These are phyloP conservation scores for Osmanthus fragrans DNA, from an alignment of 257 asterid species.

Conservation along the genomic window DNA sequence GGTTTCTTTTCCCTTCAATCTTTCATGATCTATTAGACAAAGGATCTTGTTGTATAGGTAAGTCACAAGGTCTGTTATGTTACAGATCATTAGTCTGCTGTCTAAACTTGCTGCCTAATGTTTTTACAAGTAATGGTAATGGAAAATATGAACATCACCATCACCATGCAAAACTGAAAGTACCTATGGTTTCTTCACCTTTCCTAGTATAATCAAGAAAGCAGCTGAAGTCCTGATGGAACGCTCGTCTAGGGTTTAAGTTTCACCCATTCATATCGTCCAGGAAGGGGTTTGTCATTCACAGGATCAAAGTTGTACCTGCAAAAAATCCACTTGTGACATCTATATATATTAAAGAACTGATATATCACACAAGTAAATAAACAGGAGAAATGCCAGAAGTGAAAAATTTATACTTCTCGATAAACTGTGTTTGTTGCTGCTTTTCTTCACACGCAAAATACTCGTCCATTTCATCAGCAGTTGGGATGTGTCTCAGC, in stretches of 20 bases:
- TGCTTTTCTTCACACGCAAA: conserved; percentile 25
- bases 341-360: not conserved
- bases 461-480: conserved; percentile 27
- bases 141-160: conserved; percentile 22
- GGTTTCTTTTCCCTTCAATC: conserved; percentile 12
- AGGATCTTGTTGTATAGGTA: conserved; percentile 22
- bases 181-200: conserved; percentile 19
- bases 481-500: conserved; percentile 22
- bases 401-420: conserved; percentile 26
- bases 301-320: conserved; percentile 48
- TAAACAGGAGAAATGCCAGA: not conserved
- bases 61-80: conserved; percentile 36
- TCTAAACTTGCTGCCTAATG: conserved; percentile 26
- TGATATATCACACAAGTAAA: not conserved
- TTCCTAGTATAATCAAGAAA: conserved; percentile 20
- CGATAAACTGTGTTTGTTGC: conserved; percentile 31
- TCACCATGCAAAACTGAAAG: conserved; percentile 15
- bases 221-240: conserved; percentile 19
- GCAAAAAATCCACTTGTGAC: not conserved
- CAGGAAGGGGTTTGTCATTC: conserved; percentile 40
- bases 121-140: conserved; percentile 30
- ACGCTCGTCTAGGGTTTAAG: conserved; percentile 12
- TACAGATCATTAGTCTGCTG: conserved; percentile 43
- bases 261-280: conserved; percentile 39
- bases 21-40: conserved; percentile 41